These are phyloP conservation scores for Colletotrichum chrysophilum DNA, from an alignment of 2,329 filamentous ascomycete species.

Conservation along the genomic window DNA sequence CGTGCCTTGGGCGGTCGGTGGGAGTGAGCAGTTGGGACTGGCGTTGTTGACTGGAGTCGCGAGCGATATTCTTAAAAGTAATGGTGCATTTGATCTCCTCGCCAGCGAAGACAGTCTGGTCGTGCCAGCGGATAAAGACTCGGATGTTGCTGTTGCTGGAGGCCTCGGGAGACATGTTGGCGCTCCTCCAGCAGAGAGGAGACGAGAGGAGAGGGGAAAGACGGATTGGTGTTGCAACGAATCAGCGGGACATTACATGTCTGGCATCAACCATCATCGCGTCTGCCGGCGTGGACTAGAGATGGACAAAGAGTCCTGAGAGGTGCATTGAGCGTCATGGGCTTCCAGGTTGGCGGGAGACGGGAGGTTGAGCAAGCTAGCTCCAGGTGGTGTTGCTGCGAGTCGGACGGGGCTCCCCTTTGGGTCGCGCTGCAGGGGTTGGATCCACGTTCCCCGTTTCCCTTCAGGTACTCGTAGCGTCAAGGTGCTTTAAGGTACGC, in stretches of 20 bases:
- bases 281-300: not conserved
- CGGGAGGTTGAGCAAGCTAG: constrained; percentile 19
- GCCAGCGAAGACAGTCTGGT: constrained; percentile 93
- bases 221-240: not conserved
- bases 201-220: not conserved
- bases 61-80: constrained; percentile 87
- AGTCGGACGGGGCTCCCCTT: constrained; percentile 16
- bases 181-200: constrained; percentile 20
- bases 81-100: constrained; percentile 96
- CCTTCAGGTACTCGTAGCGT: constrained; percentile 7
- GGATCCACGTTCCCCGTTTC: constrained; percentile 14
- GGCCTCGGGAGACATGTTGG: constrained; percentile 54
- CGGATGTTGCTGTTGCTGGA: constrained; percentile 81
- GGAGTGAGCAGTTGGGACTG: constrained; percentile 25
- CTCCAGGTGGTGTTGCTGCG: constrained; percentile 11
- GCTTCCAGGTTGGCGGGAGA: constrained; percentile 17
- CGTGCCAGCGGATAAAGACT: constrained; percentile 94
- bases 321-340: constrained; percentile 20
- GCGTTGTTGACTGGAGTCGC: constrained; percentile 42
- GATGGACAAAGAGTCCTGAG: constrained; percentile 19
- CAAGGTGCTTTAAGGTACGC: not conserved
- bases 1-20: constrained; percentile 27
- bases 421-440: constrained; percentile 16
- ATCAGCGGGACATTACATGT: constrained; percentile 17
- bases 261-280: constrained; percentile 19